Base-by-base conservation (phyloP, 2,329 filamentous ascomycete genomes). In the Xylariaceae sp. region DNA sequence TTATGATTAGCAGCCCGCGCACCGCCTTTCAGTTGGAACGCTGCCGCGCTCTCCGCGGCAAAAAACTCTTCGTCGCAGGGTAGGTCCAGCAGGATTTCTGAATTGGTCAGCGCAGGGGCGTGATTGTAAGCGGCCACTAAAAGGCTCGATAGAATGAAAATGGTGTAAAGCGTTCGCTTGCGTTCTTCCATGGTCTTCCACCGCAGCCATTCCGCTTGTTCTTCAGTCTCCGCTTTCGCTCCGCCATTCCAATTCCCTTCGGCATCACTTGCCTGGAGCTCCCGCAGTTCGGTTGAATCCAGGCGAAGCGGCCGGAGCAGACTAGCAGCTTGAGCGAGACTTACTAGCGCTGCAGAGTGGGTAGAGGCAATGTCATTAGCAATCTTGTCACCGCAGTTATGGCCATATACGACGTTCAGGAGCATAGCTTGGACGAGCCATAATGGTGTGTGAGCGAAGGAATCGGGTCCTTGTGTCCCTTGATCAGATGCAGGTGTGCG, bases 371-470 rank as follows among this genome's bases (percentile, higher is more conserved):
- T 95, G 68, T 96, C 91, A 56, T 89, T 90, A 19, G 90, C 88
- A 50, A 85, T 86, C 73, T 95, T 92, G 69, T 97, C 92, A 36
- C 89, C 90, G 68, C 91, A 95, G 62, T 95, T 95, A 70, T 96
- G 89, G 13, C 92, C 92, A 68, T 96, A 97, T 15, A 96, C 88
- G 36, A 97, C 89, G 67, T 96, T 97, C 47, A 99, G 79, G 8
- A 97, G 77, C 92, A 97, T 97, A 0, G 92, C 90, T 71, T 97
- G 94, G 15, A 97, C 91, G 22, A 99, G 79, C 92, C 92, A 97
- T 39, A 96, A 79, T 0, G 92, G 92, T 2, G 92, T 92, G 61
- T 89, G 84, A 37, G 84, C 80, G 15, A 83, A 78, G 47, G 79
- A 79, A 54, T 89, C 86, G 51, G 76, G 72, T 16, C 71, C 68